Conservation (phyloP, 2,329 filamentous ascomycete genomes). For the Neurospora crassa region DNA sequence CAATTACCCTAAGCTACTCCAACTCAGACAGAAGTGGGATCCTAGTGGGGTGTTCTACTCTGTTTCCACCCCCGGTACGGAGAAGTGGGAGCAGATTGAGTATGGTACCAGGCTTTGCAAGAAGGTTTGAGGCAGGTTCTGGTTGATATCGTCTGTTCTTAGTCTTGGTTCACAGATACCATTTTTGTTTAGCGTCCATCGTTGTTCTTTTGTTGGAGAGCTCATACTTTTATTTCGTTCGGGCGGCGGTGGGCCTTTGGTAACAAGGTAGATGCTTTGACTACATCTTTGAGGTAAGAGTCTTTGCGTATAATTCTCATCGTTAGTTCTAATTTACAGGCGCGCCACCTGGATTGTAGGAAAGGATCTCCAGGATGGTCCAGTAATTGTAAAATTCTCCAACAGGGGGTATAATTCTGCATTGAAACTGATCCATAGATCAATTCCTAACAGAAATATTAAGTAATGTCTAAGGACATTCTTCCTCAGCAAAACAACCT, state of each 20-base stretch:
- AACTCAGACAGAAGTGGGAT: constrained; percentile 35
- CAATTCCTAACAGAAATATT: too few species aligned
- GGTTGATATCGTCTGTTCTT: neutral
- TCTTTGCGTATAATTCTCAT: neutral
- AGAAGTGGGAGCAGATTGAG: constrained; percentile 32
- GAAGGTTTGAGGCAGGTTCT: constrained; percentile 10
- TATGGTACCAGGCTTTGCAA: constrained; percentile 32
- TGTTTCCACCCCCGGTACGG: constrained; percentile 33
- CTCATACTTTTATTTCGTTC: neutral
- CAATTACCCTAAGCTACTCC: constrained; percentile 25
- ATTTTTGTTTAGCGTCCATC: neutral
- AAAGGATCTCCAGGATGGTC: too few species aligned
- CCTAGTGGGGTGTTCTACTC: constrained; percentile 32
- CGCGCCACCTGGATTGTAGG: too few species aligned
- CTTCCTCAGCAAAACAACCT: too few species aligned
- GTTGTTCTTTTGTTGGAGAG: neutral
- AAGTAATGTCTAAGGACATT: too few species aligned
- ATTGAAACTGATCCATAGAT: too few species aligned
- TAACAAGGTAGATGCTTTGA: neutral
- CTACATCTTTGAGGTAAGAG: neutral
- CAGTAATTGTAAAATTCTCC: too few species aligned
- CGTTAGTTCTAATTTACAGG: neutral
- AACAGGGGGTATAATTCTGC: too few species aligned
- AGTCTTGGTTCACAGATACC: neutral
- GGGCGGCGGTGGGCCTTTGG: neutral